Base-by-base conservation (phyloP, 2,329 filamentous ascomycete species). In the Calonectria pteridis region DNA sequence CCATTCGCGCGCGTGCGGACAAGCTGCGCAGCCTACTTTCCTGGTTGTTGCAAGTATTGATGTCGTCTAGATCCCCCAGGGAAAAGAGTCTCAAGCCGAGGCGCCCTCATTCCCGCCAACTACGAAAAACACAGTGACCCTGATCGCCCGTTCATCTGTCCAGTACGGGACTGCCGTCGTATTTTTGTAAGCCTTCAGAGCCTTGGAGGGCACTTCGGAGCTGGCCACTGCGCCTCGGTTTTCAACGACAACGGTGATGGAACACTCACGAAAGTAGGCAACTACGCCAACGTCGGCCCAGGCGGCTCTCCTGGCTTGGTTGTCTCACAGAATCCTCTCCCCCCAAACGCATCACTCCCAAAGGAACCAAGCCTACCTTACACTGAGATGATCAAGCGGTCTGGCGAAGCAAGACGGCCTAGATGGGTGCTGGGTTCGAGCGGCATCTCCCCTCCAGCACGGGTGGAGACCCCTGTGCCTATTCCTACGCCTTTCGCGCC, bases 201-300 rank as follows among this genome's bases (percentile, higher is more conserved):
- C 4, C 73, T 84, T 6, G 76, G 76, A 5, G 77, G 78, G 0
- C 82, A 84, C 59, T 83, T 82, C 58, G 55, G 67, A 29, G 79
- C 77, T 13, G 74, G 67, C 0, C 82, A 84, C 35, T 77, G 69
- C 31, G 69, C 73, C 40, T 69, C 43, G 69, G 83, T 67, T 11
- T 80, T 86, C 58, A 86, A 87, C 33, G 86, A 87, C 67, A 87
- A 87, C 33, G 77, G 77, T 4, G 86, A 87, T 13, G 86, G 86
- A 3, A 87, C 85, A 0, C 65, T 87, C 13, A 80, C 83, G 20
- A 73, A 81, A 13, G 50, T 85, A 4, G 77, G 77, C 13, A 69
- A 4, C 13, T 83, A 84, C 66, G 74, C 70, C 28, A 82, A 78
- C 46, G 31, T 49, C 20, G 59, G 37, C 0, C 40, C 71, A n/a